Evolutionary conservation across 2,329 filamentous ascomycete species (phyloP), one percentile per base, ranked within the genome.

Genomic region (Aspergillus sp.): DNA sequence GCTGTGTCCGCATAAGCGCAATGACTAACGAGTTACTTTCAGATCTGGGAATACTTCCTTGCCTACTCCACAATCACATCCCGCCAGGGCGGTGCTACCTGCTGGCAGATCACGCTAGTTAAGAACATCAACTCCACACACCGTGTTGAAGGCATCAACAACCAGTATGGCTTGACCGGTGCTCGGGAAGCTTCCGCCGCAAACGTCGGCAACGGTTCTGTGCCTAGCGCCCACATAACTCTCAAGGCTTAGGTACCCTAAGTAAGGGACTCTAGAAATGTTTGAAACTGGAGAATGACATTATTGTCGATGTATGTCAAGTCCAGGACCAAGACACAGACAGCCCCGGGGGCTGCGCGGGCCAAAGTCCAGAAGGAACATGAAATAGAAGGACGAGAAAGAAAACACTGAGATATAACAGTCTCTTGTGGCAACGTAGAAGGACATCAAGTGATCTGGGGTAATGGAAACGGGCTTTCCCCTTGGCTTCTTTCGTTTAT

Each of bases 81-180:
- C 24, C 88, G 91, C 71, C 91, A 96, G 76, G 91, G 91, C 64
- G 83, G 84, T 65, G 91, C 91, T 55, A 91, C 90, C 32, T 95
- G 91, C 83, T 96, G 86, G 81, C 91, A 96, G 80, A 89, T 96
- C 68, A 87, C 87, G 17, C 80, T 91, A 58, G 89, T 93, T 75
- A 96, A 96, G 86, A 96, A 96, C 80, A 83, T 96, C 76, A 96
- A 96, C 80, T 87, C 88, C 36, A 91, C 86, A 32, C 91, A 96
- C 79, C 88, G 91, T 65, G 79, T 93, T 62, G 85, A 93, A 66
- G 91, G 90, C 44, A 81, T 93, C 62, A 68, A 78, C 17, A 83
- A 81, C 24, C 90, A 93, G 71, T 90, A 83, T 68, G 87, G 83
- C 48, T 83, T 96, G 43, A 74, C 78, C 42, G 89, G 85, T 54